A percentile compares a stretch with the other conserved stretches of the same genome.
These are phyloP conservation scores for Bruguiera hainesii DNA, from an alignment of 441 rosid genomes.

Conservation along the genomic window DNA sequence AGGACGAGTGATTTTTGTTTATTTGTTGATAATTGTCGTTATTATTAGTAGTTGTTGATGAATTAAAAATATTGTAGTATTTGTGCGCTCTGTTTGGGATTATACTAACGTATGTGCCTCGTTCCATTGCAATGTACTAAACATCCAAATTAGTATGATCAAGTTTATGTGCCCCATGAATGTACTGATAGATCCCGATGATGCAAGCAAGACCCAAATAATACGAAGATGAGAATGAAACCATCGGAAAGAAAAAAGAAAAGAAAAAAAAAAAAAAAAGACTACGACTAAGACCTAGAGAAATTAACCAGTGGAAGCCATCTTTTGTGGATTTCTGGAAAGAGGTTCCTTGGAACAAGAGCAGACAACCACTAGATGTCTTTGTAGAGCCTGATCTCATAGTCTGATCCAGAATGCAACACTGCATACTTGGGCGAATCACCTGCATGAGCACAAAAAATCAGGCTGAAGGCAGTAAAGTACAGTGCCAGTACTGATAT, in stretches of 20 bases:
- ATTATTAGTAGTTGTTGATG: too few species aligned
- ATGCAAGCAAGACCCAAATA: background rate
- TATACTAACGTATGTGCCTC: too few species aligned
- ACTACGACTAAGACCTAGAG: background rate
- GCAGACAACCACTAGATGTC: conserved; percentile 38
- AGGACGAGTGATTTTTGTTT: too few species aligned
- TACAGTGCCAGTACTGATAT: background rate
- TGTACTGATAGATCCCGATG: conserved; percentile 43
- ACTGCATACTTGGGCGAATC: conserved; percentile 39
- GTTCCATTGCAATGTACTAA: too few species aligned
- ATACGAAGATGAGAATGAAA: background rate
- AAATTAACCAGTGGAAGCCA: conserved; percentile 47
- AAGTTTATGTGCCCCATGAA: conserved; percentile 26
- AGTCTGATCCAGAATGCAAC: conserved; percentile 26
- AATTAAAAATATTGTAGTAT: too few species aligned
- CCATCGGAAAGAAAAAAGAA: background rate
- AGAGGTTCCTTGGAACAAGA: conserved; percentile 35
- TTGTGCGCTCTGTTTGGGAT: too few species aligned
- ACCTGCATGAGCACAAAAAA: conserved; percentile 16
- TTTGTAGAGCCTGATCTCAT: conserved; percentile 40
- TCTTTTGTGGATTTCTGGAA: conserved; percentile 37
- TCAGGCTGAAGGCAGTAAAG: conserved; percentile 1
- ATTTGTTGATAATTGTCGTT: too few species aligned
- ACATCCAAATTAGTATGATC: too few species aligned
- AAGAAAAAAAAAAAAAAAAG: too few species aligned